phyloP scores from a whole-genome alignment of 2,329 filamentous ascomycete genomes.

The Nemania sp. region DNA sequence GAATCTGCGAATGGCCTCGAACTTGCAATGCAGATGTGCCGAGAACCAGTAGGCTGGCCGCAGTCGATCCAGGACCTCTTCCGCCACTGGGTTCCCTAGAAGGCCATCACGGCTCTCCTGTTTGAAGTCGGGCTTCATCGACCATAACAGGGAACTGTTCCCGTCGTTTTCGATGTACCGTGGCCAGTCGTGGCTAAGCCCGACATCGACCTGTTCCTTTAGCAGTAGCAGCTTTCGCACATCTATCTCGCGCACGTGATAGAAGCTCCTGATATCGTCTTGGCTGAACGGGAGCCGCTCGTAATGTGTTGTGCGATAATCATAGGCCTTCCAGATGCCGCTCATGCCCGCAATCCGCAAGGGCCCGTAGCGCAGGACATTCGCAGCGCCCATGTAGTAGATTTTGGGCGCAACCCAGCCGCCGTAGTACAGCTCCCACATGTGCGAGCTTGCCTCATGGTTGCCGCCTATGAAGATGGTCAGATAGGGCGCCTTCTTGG shows the following conservation, averaged over 20 bases:
- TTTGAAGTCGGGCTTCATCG: conserved; percentile 73
- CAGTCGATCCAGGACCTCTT: conserved; percentile 77
- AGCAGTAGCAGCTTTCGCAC: conserved; percentile 86
- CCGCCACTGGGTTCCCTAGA: conserved; percentile 79
- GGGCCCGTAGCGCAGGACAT: conserved; percentile 80
- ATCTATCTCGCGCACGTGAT: conserved; percentile 88
- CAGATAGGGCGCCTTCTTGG: conserved; percentile 76
- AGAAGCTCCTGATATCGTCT: conserved; percentile 78
- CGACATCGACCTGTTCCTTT: conserved; percentile 85
- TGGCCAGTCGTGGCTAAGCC: conserved; percentile 96
- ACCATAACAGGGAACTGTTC: conserved; percentile 68
- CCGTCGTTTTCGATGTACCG: conserved; percentile 79
- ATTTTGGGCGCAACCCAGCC: conserved; percentile 97
- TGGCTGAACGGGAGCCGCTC: conserved; percentile 84
- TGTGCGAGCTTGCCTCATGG: conserved; percentile 87
- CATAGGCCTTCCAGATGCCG: conserved; percentile 91
- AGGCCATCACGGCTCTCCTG: conserved; percentile 74
- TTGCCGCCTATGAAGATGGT: conserved; percentile 95
- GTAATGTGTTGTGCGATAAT: conserved; percentile 81
- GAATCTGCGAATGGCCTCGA: conserved; percentile 68
- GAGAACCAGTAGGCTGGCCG: conserved; percentile 89
- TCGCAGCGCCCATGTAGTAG: conserved; percentile 94
- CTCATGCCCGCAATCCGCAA: conserved; percentile 87
- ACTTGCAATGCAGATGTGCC: conserved; percentile 91
- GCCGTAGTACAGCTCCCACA: conserved; percentile 93